These are phyloP conservation scores for Penicillium canescens DNA, from an alignment of 495 filamentous ascomycete species.

Conservation along the genomic window DNA sequence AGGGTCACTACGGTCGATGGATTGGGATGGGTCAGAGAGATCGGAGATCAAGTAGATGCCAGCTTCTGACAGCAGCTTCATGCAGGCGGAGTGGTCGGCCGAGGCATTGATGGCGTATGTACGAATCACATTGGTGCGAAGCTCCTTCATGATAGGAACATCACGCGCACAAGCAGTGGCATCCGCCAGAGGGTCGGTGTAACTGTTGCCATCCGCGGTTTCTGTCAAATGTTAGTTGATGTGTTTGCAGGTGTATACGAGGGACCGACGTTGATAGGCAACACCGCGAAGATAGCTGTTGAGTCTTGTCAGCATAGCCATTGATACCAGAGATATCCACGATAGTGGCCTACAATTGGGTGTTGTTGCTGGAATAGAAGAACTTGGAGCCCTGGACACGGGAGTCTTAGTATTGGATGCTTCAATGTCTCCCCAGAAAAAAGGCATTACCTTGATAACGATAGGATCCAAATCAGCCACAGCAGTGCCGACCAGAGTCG, in stretches of 20 bases:
- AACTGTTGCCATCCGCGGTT: conserved; percentile 34
- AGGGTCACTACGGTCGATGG: conserved; percentile 81
- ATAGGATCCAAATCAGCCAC: conserved; percentile 66
- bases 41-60: conserved; percentile 96
- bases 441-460: conserved; percentile 58
- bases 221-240: conserved; percentile 27
- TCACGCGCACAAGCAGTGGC: conserved; percentile 71
- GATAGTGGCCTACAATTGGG: conserved; percentile 67
- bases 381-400: conserved; percentile 65
- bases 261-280: conserved; percentile 72
- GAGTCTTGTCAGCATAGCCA: conserved; percentile 13
- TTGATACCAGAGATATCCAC: too few relatives aligned
- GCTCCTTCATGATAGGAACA: conserved; percentile 72
- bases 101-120: conserved; percentile 88
- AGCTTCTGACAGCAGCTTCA: conserved; percentile 76
- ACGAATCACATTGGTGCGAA: conserved; percentile 87
- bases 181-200: conserved; percentile 74
- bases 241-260: conserved; percentile 1
- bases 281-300: conserved; percentile 76
- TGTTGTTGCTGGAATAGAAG: conserved; percentile 74
- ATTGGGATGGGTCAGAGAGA: conserved; percentile 72
- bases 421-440: conserved; percentile 9
- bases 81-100: conserved; percentile 77
- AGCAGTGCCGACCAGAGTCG: conserved; percentile 51
- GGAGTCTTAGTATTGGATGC: not conserved